Evolutionary conservation across 495 filamentous ascomycete genomes (phyloP), one percentile per base, ranked within the genome.

Genomic region (Hypoxylon rickii): DNA sequence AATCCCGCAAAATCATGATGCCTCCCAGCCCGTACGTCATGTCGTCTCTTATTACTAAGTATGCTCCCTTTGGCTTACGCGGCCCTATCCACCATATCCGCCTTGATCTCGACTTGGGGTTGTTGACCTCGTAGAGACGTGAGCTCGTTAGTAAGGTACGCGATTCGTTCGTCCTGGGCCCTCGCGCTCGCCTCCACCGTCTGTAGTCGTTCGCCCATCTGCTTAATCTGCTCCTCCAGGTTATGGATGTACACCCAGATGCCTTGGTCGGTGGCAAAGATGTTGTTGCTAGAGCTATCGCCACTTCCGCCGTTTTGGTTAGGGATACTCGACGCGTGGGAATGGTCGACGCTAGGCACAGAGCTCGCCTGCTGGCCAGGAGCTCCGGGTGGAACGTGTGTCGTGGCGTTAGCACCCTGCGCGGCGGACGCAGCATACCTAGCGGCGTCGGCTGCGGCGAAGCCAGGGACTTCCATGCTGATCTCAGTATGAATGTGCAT

Each of bases 231-330:
- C 2, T 75, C 76, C 32, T 82, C 79, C 10, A 82, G 67, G n/a
- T 66, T 70, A 31, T 79, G 76, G 38, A 80, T 72, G 57, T 80
- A 81, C 3, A 72, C 54, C 76, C 73, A 79, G 7, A 82, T 52
- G 13, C 68, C 69, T 38, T 71, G 69, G 21, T 81, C 78, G 5
- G 67, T 63, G 15, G 72, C 66, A 43, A 77, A 77, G 12, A 78
- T 62, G 43, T 74, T 78, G 52, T 72, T 76, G 45, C 58, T 73
- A 17, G 63, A 66, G 40, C 70, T 74, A 37, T 71, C 69, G 22
- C 69, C 71, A 36, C 66, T 69, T 18, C 63, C 63, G 7, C 55
- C 57, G 19, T 57, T 58, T 32, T 64, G 64, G 3, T 48, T 51
- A 10, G 51, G 50, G 11, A 54, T 69, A 21, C 59, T 69, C 4